Percentiles rank a stretch among this genome's conserved stretches.
Evolutionary conservation across 75 land plant genomes (phyloP).

Genomic region (Pinus taeda): DNA sequence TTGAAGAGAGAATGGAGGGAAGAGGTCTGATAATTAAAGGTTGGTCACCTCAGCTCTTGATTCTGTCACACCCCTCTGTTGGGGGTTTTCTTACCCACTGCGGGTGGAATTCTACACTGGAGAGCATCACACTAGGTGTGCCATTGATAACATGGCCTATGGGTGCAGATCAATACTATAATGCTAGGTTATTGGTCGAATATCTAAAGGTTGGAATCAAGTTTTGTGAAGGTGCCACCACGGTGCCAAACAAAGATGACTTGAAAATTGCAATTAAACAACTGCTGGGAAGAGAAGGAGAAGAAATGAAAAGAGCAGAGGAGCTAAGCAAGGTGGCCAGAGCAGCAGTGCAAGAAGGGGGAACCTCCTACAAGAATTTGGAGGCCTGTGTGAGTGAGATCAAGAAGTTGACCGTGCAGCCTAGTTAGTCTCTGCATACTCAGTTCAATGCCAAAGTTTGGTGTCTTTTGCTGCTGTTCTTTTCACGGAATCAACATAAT

Average conservation of each 20-base stretch:
- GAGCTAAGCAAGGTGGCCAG: background rate
- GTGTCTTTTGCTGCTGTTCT: too few relatives aligned
- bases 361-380: background rate
- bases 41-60: constrained; percentile 14
- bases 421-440: too few relatives aligned
- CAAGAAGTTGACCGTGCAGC: background rate
- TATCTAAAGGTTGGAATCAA: background rate
- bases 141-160: constrained; percentile 1
- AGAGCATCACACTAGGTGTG: constrained; percentile 8
- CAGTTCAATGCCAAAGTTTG: too few relatives aligned
- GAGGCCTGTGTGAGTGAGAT: background rate
- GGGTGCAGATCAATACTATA: background rate
- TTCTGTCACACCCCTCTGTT: constrained; percentile 13
- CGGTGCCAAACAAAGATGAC: too few relatives aligned
- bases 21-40: constrained; percentile 12
- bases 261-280: too few relatives aligned
- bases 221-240: background rate
- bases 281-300: background rate
- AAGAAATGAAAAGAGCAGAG: background rate
- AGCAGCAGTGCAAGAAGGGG: background rate
- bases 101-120: constrained; percentile 18
- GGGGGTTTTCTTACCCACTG: constrained; percentile 17
- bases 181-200: background rate
- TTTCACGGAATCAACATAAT: too few relatives aligned
- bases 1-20: constrained; percentile 1